These are phyloP conservation scores for Ophiostoma australiae DNA, from an alignment of 2,329 filamentous ascomycete genomes.

Conservation along the genomic window DNA sequence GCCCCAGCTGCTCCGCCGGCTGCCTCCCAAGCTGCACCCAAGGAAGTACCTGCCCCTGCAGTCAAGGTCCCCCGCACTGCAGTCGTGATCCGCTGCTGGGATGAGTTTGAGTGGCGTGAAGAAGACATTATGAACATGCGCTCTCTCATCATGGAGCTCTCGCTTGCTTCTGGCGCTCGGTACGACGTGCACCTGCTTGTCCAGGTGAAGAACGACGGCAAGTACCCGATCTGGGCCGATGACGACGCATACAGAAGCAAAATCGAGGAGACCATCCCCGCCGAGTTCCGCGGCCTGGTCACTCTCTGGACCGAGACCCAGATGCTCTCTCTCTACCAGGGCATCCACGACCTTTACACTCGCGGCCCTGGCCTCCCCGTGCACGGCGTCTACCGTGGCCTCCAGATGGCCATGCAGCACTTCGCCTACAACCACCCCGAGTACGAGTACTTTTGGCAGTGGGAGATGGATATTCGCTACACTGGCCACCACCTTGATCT, in stretches of 20 bases:
- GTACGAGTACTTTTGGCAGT: constrained; percentile 90
- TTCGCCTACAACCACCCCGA: constrained; percentile 85
- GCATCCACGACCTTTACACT: constrained; percentile 70
- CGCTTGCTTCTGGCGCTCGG: constrained; percentile 74
- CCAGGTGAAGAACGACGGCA: constrained; percentile 72
- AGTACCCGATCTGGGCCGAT: constrained; percentile 73
- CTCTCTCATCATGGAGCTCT: constrained; percentile 76
- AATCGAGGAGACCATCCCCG: constrained; percentile 64
- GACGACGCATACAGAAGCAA: constrained; percentile 61
- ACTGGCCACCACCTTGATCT: constrained; percentile 80
- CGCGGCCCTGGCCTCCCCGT: constrained; percentile 66
- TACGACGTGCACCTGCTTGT: constrained; percentile 84
- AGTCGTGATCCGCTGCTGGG: constrained; percentile 77
- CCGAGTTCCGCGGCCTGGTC: constrained; percentile 82
- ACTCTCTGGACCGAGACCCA: constrained; percentile 92
- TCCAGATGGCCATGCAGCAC: constrained; percentile 91
- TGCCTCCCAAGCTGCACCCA: not conserved
- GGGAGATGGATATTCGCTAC: constrained; percentile 91
- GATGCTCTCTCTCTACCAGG: constrained; percentile 86
- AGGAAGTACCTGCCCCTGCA: not conserved
- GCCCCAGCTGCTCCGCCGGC: too few relatives aligned
- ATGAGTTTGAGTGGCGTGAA: constrained; percentile 70
- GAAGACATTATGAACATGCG: constrained; percentile 79
- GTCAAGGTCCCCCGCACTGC: constrained; percentile 56
- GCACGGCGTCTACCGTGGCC: constrained; percentile 86